phyloP scores from a whole-genome alignment of 768 basidiomycete species.

The Nevesoporus exiguus region DNA sequence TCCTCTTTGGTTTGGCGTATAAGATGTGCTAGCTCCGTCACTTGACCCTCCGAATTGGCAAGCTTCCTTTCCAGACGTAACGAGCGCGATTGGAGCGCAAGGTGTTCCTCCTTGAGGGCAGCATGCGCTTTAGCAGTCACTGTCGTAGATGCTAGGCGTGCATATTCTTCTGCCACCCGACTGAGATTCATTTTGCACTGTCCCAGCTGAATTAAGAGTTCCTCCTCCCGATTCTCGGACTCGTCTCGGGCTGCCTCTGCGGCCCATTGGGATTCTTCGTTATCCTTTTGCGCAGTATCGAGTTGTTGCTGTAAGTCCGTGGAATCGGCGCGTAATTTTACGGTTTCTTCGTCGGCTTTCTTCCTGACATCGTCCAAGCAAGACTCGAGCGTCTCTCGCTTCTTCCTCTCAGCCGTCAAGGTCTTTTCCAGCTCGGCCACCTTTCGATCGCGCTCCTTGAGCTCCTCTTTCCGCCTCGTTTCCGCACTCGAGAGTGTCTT shows the following conservation, averaged over 20 bases:
- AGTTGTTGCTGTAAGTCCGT: conserved; percentile 38
- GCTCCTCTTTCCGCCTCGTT: conserved; percentile 50
- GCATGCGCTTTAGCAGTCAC: conserved; percentile 37
- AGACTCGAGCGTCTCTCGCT: conserved; percentile 45
- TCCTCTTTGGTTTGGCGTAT: conserved; percentile 56
- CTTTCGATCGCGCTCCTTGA: conserved; percentile 49
- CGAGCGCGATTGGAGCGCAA: conserved; percentile 38
- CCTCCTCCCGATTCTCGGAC: conserved; percentile 40
- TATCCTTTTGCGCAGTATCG: conserved; percentile 35
- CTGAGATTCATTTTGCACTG: conserved; percentile 44
- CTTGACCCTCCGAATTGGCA: conserved; percentile 64
- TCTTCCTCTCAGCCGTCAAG: conserved; percentile 47
- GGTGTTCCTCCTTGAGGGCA: conserved; percentile 40
- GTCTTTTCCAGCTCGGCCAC: conserved; percentile 57
- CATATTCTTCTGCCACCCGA: conserved; percentile 53
- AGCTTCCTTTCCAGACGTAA: conserved; percentile 65
- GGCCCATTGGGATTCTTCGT: conserved; percentile 32
- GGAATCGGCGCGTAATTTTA: conserved; percentile 33
- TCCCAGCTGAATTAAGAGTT: conserved; percentile 48
- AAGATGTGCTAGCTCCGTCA: conserved; percentile 58
- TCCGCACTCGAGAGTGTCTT: conserved; percentile 49
- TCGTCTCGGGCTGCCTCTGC: conserved; percentile 32
- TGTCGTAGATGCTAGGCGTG: conserved; percentile 43
- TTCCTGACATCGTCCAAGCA: conserved; percentile 41
- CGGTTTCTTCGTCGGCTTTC: conserved; percentile 41